Conservation (phyloP, 2,329 filamentous ascomycete species). For the Thelonectria discophora region DNA sequence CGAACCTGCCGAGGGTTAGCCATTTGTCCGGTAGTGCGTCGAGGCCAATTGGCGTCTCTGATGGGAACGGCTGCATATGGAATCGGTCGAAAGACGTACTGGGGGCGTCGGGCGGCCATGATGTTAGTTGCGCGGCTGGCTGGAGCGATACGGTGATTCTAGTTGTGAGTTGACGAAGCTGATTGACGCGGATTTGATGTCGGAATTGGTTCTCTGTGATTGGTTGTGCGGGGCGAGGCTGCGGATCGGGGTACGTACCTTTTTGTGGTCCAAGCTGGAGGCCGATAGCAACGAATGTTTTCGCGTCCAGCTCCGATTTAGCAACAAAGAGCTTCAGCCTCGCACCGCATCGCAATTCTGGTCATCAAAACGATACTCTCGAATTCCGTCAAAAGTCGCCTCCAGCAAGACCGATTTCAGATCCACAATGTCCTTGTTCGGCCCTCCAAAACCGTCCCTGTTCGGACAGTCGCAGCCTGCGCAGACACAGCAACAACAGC, state of each 20-base stretch:
- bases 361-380: background rate
- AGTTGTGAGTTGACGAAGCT: constrained; percentile 42
- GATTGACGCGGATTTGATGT: constrained; percentile 50
- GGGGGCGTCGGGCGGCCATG: constrained; percentile 54
- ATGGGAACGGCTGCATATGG: background rate
- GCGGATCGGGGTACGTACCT: constrained; percentile 12
- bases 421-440: constrained; percentile 51
- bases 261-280: constrained; percentile 7
- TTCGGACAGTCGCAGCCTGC: constrained; percentile 52
- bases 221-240: constrained; percentile 48
- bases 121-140: constrained; percentile 45
- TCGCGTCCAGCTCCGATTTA: constrained; percentile 43
- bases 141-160: constrained; percentile 42
- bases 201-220: constrained; percentile 52
- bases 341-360: background rate
- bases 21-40: constrained; percentile 22
- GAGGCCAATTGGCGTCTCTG: constrained; percentile 36
- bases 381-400: background rate
- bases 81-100: constrained; percentile 47
- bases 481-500: constrained; percentile 51
- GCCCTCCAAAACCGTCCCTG: constrained; percentile 48
- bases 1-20: constrained; percentile 73
- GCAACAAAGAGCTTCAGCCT: constrained; percentile 38
- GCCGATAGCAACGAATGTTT: constrained; percentile 35
- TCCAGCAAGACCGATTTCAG: constrained; percentile 22